phyloP scores from a whole-genome alignment of 1,284 basidiomycete genomes.

The Naganishia albida region DNA sequence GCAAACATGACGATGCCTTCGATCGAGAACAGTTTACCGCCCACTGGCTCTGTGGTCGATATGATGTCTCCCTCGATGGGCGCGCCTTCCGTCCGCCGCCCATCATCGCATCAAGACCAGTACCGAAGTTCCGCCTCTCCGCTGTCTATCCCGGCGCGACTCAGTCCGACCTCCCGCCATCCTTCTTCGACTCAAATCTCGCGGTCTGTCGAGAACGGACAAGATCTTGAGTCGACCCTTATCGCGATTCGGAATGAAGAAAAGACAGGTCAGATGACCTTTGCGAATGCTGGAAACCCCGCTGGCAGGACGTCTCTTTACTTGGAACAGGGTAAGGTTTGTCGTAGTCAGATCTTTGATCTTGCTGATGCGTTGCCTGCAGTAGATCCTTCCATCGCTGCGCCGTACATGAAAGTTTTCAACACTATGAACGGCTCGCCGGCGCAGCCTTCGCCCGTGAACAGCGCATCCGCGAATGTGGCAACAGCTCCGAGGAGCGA shows the following conservation, averaged over 20 bases:
- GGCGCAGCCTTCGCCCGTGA: not conserved
- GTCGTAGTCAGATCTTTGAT: not conserved
- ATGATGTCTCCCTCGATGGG: not conserved
- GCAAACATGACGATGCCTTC: slow-evolving; percentile 6
- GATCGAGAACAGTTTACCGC: not conserved
- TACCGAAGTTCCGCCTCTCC: slow-evolving; percentile 8
- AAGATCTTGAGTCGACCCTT: too few species aligned
- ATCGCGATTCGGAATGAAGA: too few species aligned
- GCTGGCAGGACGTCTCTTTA: too few species aligned
- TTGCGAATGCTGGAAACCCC: not conserved
- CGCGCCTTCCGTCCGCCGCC: not conserved
- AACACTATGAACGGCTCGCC: slow-evolving; percentile 1
- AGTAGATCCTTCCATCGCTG: slow-evolving; percentile 18
- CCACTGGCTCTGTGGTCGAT: not conserved
- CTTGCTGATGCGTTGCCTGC: not conserved
- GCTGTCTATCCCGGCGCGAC: slow-evolving; percentile 8
- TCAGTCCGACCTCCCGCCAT: slow-evolving; percentile 1
- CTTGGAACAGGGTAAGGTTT: slow-evolving; percentile 11
- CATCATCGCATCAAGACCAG: not conserved
- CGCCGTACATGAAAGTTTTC: slow-evolving; percentile 14
- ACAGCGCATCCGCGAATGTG: not conserved
- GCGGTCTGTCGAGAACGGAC: not conserved
- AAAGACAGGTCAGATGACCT: not conserved
- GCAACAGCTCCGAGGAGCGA: not conserved
- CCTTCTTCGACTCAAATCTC: not conserved